phyloP scores from a whole-genome alignment of 768 basidiomycete species.

The Dacryopinax spathularia region DNA sequence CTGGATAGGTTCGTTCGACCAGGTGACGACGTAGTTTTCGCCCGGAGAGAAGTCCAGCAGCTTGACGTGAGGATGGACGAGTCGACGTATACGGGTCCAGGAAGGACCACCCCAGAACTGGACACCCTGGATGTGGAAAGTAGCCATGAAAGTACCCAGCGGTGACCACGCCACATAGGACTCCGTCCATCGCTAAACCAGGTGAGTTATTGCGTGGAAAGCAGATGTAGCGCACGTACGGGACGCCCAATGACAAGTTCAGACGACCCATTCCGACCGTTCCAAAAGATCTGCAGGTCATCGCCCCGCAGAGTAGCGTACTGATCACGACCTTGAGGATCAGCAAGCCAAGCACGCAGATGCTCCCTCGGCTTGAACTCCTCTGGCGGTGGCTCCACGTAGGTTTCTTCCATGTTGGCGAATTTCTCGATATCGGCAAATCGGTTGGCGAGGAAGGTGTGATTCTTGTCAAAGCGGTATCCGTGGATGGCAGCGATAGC shows the following conservation, averaged over 20 bases:
- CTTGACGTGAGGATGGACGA: conserved; percentile 89
- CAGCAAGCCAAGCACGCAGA: conserved; percentile 86
- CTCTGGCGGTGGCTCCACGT: conserved; percentile 56
- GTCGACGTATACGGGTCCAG: conserved; percentile 77
- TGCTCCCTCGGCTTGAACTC: conserved; percentile 77
- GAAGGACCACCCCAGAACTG: conserved; percentile 89
- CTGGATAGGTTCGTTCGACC: conserved; percentile 87
- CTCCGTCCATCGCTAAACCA: conserved; percentile 78
- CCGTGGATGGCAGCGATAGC: conserved; percentile 57
- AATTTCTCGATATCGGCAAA: conserved; percentile 84
- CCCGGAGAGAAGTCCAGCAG: conserved; percentile 94
- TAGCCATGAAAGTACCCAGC: conserved; percentile 84
- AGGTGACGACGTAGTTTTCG: conserved; percentile 92
- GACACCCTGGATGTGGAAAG: conserved; percentile 88
- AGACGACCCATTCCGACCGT: conserved; percentile 75
- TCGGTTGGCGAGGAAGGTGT: conserved; percentile 70
- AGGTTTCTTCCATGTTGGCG: conserved; percentile 61
- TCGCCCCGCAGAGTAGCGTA: conserved; percentile 88
- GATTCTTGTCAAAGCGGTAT: conserved; percentile 74
- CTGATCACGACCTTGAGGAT: conserved; percentile 86
- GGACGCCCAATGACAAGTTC: conserved; percentile 62
- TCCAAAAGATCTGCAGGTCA: conserved; percentile 83
- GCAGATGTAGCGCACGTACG: conserved; percentile 32
- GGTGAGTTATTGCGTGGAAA: conserved; percentile 1
- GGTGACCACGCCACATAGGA: conserved; percentile 96